Percentiles rank a stretch among this genome's conserved stretches.
Evolutionary conservation across 2,329 filamentous ascomycete species (phyloP).

Genomic region (Aspergillus flavus): DNA sequence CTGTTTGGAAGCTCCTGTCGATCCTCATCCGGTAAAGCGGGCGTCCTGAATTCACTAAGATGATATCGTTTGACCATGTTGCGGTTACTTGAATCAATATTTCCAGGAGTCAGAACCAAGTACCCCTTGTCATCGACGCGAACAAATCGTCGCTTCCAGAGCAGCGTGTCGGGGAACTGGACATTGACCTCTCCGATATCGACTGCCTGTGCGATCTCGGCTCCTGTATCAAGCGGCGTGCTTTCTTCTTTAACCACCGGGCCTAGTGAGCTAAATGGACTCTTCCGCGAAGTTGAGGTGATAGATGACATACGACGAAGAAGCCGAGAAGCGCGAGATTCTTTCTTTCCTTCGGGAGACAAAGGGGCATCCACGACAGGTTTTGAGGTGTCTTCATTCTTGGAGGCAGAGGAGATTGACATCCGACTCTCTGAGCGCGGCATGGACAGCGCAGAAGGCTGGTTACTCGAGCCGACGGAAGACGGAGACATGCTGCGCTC

Average conservation of each 20-base stretch:
- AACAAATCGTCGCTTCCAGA: slow-evolving; percentile 94
- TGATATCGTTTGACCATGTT: slow-evolving; percentile 78
- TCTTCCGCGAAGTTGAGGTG: slow-evolving; percentile 54
- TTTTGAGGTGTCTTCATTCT: slow-evolving; percentile 35
- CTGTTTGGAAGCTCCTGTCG: slow-evolving; percentile 92
- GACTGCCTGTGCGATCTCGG: slow-evolving; percentile 55
- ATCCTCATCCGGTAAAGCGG: slow-evolving; percentile 85
- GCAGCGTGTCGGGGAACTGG: slow-evolving; percentile 91
- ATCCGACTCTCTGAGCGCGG: slow-evolving; percentile 45
- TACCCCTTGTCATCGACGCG: slow-evolving; percentile 82
- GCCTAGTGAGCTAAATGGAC: slow-evolving; percentile 41
- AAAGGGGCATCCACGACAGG: slow-evolving; percentile 39
- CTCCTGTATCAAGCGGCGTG: slow-evolving; percentile 22
- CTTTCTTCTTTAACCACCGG: slow-evolving; percentile 40
- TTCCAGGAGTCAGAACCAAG: slow-evolving; percentile 74
- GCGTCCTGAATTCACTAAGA: slow-evolving; percentile 77
- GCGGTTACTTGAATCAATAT: slow-evolving; percentile 61
- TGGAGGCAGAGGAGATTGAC: slow-evolving; percentile 42
- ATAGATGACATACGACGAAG: slow-evolving; percentile 69
- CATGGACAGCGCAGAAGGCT: slow-evolving; percentile 40
- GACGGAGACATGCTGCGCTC: slow-evolving; percentile 44
- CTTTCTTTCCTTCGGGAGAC: slow-evolving; percentile 54
- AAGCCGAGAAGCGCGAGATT: slow-evolving; percentile 61
- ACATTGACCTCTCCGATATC: slow-evolving; percentile 91
- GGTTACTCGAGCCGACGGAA: slow-evolving; percentile 41